Percentiles rank a stretch among this genome's conserved stretches.
phyloP scores from a whole-genome alignment of 1,284 basidiomycete genomes.

The Phenoliferia sp. region DNA sequence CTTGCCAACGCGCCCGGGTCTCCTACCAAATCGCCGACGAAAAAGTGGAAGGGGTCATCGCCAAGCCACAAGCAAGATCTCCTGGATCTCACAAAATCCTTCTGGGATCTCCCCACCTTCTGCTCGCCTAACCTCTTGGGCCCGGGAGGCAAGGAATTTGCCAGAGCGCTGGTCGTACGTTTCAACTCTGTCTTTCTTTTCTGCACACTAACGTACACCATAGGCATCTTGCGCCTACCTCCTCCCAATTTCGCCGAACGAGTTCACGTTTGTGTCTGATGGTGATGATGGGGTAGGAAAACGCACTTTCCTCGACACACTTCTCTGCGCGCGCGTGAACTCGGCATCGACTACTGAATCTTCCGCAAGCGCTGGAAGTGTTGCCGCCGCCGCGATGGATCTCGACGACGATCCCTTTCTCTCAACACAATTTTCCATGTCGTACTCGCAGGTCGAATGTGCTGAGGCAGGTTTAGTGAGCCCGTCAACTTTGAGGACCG shows the following conservation, averaged over 20 bases:
- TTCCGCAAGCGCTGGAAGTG: background rate
- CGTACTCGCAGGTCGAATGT: background rate
- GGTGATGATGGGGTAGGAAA: background rate
- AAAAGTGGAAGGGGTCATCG: constrained; percentile 11
- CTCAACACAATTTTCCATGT: constrained; percentile 7
- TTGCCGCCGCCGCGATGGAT: background rate
- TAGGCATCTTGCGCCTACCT: constrained; percentile 26
- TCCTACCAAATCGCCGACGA: constrained; percentile 18
- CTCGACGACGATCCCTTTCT: constrained; percentile 4
- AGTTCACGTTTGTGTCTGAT: background rate
- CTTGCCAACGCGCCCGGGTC: constrained; percentile 4
- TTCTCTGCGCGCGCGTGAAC: background rate
- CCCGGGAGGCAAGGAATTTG: constrained; percentile 4
- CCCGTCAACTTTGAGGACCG: background rate
- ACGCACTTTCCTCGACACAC: background rate
- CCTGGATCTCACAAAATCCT: constrained; percentile 3
- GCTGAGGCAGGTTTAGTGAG: background rate
- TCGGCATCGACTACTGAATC: background rate
- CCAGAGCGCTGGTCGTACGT: constrained; percentile 11
- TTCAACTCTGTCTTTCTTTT: no score
- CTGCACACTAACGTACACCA: background rate
- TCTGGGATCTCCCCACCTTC: constrained; percentile 10
- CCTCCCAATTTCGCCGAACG: constrained; percentile 8
- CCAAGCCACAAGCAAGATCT: constrained; percentile 19
- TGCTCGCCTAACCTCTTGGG: constrained; percentile 8